Conservation (phyloP, 1,284 basidiomycete genomes). For the Tausonia pullulans region DNA sequence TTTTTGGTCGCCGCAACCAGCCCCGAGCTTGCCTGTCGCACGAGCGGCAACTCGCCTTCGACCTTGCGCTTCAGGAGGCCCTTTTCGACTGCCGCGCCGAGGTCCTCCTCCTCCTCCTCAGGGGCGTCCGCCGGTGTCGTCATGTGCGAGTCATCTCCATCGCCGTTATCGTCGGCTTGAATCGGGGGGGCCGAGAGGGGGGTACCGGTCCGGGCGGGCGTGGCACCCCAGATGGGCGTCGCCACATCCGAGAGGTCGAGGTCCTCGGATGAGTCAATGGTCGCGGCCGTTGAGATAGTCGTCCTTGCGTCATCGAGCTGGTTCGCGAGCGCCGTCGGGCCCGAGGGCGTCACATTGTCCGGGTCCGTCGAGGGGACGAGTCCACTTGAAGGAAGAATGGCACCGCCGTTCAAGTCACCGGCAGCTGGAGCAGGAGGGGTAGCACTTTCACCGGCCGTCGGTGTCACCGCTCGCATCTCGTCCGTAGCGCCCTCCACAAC, state of each 20-base stretch:
- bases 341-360: background rate
- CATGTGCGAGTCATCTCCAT: background rate
- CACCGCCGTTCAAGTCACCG: too few relatives aligned
- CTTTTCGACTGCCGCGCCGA: background rate
- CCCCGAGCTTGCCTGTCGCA: background rate
- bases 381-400: background rate
- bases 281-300: conserved; percentile 3
- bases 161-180: background rate
- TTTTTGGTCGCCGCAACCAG: conserved; percentile 1
- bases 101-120: background rate
- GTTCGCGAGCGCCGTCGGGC: background rate
- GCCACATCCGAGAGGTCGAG: conserved; percentile 1
- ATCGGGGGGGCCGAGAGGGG: background rate
- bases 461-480: background rate
- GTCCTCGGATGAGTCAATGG: conserved; percentile 2
- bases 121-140: background rate
- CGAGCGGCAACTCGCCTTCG: background rate
- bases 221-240: too few relatives aligned
- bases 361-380: conserved; percentile 1
- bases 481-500: background rate
- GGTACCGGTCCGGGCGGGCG: background rate
- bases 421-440: too few relatives aligned
- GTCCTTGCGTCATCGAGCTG: background rate
- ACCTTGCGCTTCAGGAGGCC: conserved; percentile 9
- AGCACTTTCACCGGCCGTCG: background rate